Evolutionary conservation across 2,329 filamentous ascomycete genomes (phyloP), one percentile per base, ranked within the genome.

Genomic region (Aspergillus sp.): DNA sequence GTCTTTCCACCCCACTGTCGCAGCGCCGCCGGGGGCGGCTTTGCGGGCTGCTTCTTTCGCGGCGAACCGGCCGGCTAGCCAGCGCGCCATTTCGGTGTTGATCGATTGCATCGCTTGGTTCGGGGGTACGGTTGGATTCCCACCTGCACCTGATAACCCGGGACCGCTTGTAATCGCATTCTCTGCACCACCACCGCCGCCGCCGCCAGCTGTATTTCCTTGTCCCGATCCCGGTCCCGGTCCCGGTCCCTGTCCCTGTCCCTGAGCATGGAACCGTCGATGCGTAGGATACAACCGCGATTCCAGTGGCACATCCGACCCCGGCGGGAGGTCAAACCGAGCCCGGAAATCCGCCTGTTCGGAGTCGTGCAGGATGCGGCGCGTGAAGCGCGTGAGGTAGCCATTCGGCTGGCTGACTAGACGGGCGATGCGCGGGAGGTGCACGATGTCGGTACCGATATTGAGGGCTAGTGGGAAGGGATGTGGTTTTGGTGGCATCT

Each of bases 361-460:
- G 47, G 60, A 57, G 10, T 64, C 59, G 51, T 60, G 60, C 42
- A 73, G 67, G 49, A 73, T 72, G 48, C 65, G 66, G 46, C 55
- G 61, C 26, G 60, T 64, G 57, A 71, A 69, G 52, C 64, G 64
- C 39, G 60, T 39, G 42, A 68, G 57, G 57, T 60, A 58, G 48
- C 68, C 71, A 35, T 62, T 61, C 6, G 68, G 62, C 28, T 70
- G 62, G 12, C 61, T 64, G 44, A 91, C 65, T 44, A 89, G 72
- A 19, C 66, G 63, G 50, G 73, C 69, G 49, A 94, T 80, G 46
- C 88, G 81, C 0, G 75, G 67, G 48, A 88, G 77, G 48, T 76
- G 75, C 65, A 86, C 88, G 47, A 94, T 84, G 62, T 94, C 89
- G 42, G 80, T 91, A 48, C 89, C 89, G 44, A 94, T 71, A 42